Evolutionary conservation across 2,329 filamentous ascomycete genomes (phyloP), one percentile per base, ranked within the genome.

Genomic region (Cephalotrichum gorgonifer): DNA sequence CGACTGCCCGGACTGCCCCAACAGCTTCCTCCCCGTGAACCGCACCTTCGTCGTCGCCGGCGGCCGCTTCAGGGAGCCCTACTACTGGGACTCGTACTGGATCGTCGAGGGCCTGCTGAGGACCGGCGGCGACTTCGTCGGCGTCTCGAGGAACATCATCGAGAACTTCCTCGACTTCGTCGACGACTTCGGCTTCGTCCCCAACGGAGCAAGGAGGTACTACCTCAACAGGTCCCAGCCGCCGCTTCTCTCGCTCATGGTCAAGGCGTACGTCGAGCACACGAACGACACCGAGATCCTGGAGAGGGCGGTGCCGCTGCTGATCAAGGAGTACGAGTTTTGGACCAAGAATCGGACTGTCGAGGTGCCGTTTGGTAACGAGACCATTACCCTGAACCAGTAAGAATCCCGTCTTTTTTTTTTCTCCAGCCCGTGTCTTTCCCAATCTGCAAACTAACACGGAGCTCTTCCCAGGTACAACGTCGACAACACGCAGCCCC

Each of bases 51-150:
- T 86, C n/a, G 74, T 86, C 15, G 81, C 81, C 3, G 81, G 81
- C 12, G 81, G 82, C n/a, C 78, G 82, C 27, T 86, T 86, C 68
- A 71, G 81, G 30, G 82, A 86, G 62, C 74, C 79, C 2, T 86
- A 85, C 59, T 85, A 85, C 61, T 85, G 81, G 81, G 81, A 85
- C 60, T 81, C 78, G 28, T 85, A 76, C 65, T 84, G 79, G 80
- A 82, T 85, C 44, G 56, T 85, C 43, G 76, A 83, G 62, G 82
- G 82, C 23, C 68, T 86, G 23, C 63, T 85, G 30, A 74, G 81
- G 43, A 85, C 80, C 0, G 74, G 78, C 15, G 82, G 81, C 33
- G 73, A 74, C 42, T 85, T 84, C 53, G 74, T 75, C 6, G 62
- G 76, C 30, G 82, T 85, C 52, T 76, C 81, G 4, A 73, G 71